Conservation (phyloP, 768 basidiomycete genomes). For the Pleurotus giganteus region DNA sequence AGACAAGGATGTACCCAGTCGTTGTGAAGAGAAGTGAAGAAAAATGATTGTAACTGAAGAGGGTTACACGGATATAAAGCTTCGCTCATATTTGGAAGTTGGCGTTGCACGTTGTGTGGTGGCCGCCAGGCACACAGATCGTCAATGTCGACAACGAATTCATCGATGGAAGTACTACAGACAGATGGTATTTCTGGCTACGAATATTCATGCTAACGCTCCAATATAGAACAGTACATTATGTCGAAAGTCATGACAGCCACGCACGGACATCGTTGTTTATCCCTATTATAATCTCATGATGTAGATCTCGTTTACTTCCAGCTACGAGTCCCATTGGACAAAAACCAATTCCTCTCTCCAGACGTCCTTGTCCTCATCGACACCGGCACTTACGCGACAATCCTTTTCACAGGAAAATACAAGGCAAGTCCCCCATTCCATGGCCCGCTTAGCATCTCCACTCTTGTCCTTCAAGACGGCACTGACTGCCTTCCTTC, state of each 20-base stretch:
- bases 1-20: not conserved
- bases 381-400: slow-evolving; percentile 40
- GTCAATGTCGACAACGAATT: too few species aligned
- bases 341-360: slow-evolving; percentile 72
- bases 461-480: slow-evolving; percentile 45
- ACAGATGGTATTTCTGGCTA: too few species aligned
- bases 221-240: too few species aligned
- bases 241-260: too few species aligned
- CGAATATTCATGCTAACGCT: too few species aligned
- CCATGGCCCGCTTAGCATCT: slow-evolving; percentile 67
- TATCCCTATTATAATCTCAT: not conserved
- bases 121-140: not conserved
- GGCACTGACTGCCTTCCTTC: slow-evolving; percentile 58
- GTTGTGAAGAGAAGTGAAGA: slow-evolving; percentile 1
- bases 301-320: not conserved
- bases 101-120: not conserved
- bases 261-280: too few species aligned
- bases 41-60: slow-evolving; percentile 9
- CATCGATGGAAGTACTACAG: too few species aligned
- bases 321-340: slow-evolving; percentile 64
- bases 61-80: slow-evolving; percentile 7
- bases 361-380: slow-evolving; percentile 53
- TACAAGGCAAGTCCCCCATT: slow-evolving; percentile 91
- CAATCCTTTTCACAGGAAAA: slow-evolving; percentile 89
- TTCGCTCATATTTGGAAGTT: slow-evolving; percentile 12